Conservation (phyloP, 495 filamentous ascomycete genomes). For the Xylaria palmicola region DNA sequence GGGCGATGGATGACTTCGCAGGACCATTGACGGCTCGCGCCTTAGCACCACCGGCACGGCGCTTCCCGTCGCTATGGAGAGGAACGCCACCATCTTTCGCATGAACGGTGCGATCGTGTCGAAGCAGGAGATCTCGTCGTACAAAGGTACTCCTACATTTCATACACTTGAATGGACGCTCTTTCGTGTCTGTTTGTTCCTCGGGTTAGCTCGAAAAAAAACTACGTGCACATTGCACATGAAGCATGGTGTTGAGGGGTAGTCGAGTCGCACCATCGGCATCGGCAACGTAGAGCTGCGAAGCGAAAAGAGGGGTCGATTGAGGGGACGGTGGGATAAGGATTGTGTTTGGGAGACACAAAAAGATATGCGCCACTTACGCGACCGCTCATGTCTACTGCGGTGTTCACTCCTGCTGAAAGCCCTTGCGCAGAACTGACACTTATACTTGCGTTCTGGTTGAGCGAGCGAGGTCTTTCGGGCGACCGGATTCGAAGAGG, state of each 20-base stretch:
- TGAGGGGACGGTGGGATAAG: slow-evolving; percentile 9
- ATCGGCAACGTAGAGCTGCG: not conserved
- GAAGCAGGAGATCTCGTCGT: slow-evolving; percentile 89
- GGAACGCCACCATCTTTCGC: slow-evolving; percentile 97
- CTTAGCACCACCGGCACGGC: slow-evolving; percentile 68
- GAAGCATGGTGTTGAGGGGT: slow-evolving; percentile 24
- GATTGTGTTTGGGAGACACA: not conserved
- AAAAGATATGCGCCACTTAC: slow-evolving; percentile 61
- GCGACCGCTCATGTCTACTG: slow-evolving; percentile 94
- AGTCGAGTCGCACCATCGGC: slow-evolving; percentile 15
- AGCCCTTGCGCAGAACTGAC: slow-evolving; percentile 95
- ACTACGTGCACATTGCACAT: not conserved
- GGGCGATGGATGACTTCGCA: slow-evolving; percentile 75
- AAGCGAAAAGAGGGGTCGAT: slow-evolving; percentile 14
- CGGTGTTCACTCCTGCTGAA: slow-evolving; percentile 97
- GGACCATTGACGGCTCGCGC: slow-evolving; percentile 64
- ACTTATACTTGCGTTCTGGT: slow-evolving; percentile 98
- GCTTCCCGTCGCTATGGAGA: slow-evolving; percentile 90
- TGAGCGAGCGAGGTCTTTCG: slow-evolving; percentile 58
- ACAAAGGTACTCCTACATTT: slow-evolving; percentile 99
- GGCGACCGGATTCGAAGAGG: slow-evolving; percentile 59
- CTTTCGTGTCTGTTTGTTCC: slow-evolving; percentile 79
- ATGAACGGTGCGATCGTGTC: slow-evolving; percentile 97
- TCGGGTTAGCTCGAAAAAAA: slow-evolving; percentile 21
- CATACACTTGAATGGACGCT: slow-evolving; percentile 95